A percentile compares a stretch with the other conserved stretches of the same genome.
phyloP scores from a whole-genome alignment of 345 rosid species.

The Populus pruinosa region DNA sequence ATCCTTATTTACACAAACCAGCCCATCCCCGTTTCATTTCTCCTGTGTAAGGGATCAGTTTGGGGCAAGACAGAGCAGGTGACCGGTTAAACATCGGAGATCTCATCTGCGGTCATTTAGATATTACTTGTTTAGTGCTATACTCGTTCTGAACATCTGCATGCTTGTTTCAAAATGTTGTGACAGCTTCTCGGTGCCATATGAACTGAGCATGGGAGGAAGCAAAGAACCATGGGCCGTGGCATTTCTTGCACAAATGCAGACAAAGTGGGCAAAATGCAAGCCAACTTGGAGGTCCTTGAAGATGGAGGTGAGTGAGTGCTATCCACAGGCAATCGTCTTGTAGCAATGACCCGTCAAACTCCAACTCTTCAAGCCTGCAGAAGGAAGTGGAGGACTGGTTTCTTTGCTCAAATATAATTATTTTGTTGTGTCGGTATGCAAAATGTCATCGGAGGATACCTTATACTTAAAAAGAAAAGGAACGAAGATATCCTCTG shows the following conservation, averaged over 20 bases:
- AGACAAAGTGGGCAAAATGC: slow-evolving; percentile 55
- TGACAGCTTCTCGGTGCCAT: slow-evolving; percentile 83
- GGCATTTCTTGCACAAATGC: slow-evolving; percentile 49
- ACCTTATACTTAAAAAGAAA: too few relatives aligned
- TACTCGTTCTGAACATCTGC: neutral
- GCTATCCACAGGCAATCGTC: slow-evolving; percentile 83
- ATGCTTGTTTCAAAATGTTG: neutral
- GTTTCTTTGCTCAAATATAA: too few relatives aligned
- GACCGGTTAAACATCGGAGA: too few relatives aligned
- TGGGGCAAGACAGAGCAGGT: neutral
- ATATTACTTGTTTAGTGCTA: neutral
- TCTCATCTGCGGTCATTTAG: too few relatives aligned
- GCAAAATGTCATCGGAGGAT: too few relatives aligned
- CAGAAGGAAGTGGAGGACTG: too few relatives aligned
- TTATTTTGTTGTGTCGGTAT: too few relatives aligned
- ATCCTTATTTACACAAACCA: too few relatives aligned
- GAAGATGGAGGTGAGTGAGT: slow-evolving; percentile 70
- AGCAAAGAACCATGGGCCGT: slow-evolving; percentile 73
- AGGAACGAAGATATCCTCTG: too few relatives aligned
- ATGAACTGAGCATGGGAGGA: slow-evolving; percentile 83
- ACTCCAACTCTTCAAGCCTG: neutral
- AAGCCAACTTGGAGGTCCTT: slow-evolving; percentile 61
- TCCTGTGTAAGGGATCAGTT: neutral
- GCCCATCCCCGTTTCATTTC: too few relatives aligned
- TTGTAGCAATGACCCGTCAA: slow-evolving; percentile 27